Conservation (phyloP, 345 rosid genomes). For the Lepidium aucheri region DNA sequence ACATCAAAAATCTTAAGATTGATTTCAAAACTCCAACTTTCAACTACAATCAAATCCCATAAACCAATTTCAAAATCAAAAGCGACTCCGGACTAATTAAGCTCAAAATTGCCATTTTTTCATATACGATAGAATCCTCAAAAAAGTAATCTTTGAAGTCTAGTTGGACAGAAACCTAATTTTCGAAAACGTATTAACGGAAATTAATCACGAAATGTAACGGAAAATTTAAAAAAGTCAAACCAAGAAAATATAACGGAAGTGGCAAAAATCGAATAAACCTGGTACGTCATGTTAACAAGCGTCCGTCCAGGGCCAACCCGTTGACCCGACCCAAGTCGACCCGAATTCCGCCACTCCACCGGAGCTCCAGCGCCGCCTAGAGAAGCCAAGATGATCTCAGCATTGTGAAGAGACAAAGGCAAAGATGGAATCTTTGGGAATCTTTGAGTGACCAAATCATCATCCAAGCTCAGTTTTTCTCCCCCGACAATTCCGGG, state of each 20-base stretch:
- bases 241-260: constrained; percentile 3
- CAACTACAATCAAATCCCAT: background rate
- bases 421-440: constrained; percentile 82
- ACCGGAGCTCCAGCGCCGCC: constrained; percentile 47
- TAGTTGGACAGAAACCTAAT: background rate
- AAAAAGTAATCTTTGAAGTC: background rate
- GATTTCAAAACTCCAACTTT: background rate
- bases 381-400: constrained; percentile 52
- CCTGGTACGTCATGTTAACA: constrained; percentile 80
- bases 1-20: too few relatives aligned
- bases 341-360: constrained; percentile 48
- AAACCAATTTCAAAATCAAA: background rate
- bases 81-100: background rate
- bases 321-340: constrained; percentile 28
- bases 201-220: background rate
- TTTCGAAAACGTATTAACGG: background rate
- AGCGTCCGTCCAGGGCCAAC: constrained; percentile 65
- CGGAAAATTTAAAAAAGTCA: constrained; percentile 11
- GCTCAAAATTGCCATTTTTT: background rate
- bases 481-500: constrained; percentile 70
- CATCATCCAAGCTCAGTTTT: constrained; percentile 48
- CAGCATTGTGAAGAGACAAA: constrained; percentile 59
- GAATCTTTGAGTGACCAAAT: constrained; percentile 45
- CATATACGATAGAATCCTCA: background rate
- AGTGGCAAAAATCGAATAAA: constrained; percentile 9